Percentiles rank a stretch among this genome's conserved stretches.
Conservation (phyloP, 2,329 filamentous ascomycete genomes). For the Aspergillus novofumigatus region DNA sequence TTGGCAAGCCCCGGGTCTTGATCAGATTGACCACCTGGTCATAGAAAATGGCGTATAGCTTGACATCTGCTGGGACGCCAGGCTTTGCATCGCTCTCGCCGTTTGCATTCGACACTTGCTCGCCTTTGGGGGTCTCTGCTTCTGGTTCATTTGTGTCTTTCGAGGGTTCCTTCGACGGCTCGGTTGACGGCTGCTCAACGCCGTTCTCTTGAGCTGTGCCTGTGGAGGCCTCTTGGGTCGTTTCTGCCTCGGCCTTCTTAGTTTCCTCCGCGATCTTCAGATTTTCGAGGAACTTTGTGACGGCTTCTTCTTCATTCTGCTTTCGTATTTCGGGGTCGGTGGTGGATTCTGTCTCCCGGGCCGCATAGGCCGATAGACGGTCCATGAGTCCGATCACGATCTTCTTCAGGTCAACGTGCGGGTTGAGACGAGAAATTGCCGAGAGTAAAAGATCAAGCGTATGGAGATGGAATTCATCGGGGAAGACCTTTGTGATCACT, state of each 20-base stretch:
- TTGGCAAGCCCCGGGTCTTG: constrained; percentile 81
- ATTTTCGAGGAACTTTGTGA: constrained; percentile 72
- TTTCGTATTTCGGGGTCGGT: constrained; percentile 69
- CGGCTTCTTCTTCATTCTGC: constrained; percentile 78
- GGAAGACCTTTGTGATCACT: constrained; percentile 98
- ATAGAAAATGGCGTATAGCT: constrained; percentile 96
- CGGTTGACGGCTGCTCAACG: constrained; percentile 25
- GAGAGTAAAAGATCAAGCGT: constrained; percentile 93
- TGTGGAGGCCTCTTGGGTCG: constrained; percentile 32
- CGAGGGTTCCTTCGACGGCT: constrained; percentile 22
- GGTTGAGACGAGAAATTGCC: constrained; percentile 87
- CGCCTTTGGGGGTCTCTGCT: constrained; percentile 24
- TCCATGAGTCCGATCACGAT: constrained; percentile 99
- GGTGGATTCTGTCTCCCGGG: constrained; percentile 70
- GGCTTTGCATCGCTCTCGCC: constrained; percentile 34
- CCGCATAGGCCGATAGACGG: constrained; percentile 87
- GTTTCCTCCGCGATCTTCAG: constrained; percentile 63
- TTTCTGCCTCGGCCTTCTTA: constrained; percentile 33
- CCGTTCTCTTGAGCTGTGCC: constrained; percentile 33
- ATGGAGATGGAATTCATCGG: constrained; percentile 95
- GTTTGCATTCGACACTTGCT: constrained; percentile 31
- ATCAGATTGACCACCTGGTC: constrained; percentile 92
- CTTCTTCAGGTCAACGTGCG: constrained; percentile 94
- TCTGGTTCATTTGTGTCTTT: constrained; percentile 21
- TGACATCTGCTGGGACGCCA: constrained; percentile 59